phyloP scores from a whole-genome alignment of 2,329 filamentous ascomycete genomes.

The Tolypocladium amazonense region DNA sequence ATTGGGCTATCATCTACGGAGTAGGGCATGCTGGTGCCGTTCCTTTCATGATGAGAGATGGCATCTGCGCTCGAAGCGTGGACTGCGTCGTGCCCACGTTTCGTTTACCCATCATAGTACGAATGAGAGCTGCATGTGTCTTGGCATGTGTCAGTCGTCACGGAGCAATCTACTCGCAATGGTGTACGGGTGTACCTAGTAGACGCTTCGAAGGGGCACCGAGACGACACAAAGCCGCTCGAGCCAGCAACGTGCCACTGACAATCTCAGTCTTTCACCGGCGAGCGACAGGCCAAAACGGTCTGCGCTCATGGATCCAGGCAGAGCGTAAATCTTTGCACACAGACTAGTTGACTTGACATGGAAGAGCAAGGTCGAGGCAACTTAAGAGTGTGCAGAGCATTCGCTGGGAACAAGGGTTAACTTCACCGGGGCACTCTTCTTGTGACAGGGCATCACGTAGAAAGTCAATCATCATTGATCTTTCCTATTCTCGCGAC shows the following conservation, averaged over 20 bases:
- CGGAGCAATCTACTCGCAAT: slow-evolving; percentile 15
- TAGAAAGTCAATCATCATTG: slow-evolving; percentile 11
- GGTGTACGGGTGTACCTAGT: slow-evolving; percentile 22
- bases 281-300: slow-evolving; percentile 38
- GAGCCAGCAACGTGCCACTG: slow-evolving; percentile 12
- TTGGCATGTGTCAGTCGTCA: slow-evolving; percentile 18
- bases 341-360: slow-evolving; percentile 93
- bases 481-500: slow-evolving; percentile 26
- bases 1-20: neutral
- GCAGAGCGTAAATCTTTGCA: slow-evolving; percentile 64
- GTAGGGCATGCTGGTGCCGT: neutral
- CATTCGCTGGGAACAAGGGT: neutral
- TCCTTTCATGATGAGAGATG: neutral
- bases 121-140: neutral
- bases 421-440: neutral
- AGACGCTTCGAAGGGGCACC: slow-evolving; percentile 20
- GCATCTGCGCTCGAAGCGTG: neutral
- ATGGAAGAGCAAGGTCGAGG: slow-evolving; percentile 64
- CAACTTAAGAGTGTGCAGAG: slow-evolving; percentile 95
- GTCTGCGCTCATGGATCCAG: slow-evolving; percentile 27
- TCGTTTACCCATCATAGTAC: neutral
- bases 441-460: neutral
- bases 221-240: slow-evolving; percentile 17
- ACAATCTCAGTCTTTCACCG: slow-evolving; percentile 19
- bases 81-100: neutral